Evolutionary conservation across 805 yeast species (phyloP), one percentile per base, ranked within the genome.

Genomic region (Cyberlindnera suaveolens): DNA sequence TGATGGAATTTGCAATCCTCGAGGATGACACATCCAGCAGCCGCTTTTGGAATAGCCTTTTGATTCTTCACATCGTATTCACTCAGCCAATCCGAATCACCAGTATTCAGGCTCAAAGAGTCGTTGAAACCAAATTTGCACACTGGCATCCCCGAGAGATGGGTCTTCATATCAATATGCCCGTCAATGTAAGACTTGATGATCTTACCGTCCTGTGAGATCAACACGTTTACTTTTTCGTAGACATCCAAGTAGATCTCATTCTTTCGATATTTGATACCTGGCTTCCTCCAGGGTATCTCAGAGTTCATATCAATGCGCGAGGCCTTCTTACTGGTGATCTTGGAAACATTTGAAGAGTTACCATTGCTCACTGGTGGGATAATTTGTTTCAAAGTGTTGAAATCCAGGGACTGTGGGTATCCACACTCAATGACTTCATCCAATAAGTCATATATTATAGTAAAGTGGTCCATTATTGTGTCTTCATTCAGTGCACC

Each of bases 1-100:
- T 86, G 91, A 62, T 88, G 96, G 63, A 88, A 84, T 50, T 83
- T 86, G 53, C 85, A 80, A 60, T 88, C 95, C 52, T 83, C 86
- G 10, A 89, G 64, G 0, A 71, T 56, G 5, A 80, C 85, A 31
- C 72, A 64, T 3, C 76, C 75, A 0, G 71, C 68, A 1, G 72
- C 71, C 3, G 75, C 72, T 39, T 60, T 61, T 15, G 69, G 68
- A 15, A 58, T 61, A 37, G 56, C 63, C 36, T 51, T 50, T 43
- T 59, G 53, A 45, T 58, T 64, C 42, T 48, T 61, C 33, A 54
- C 51, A 40, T 59, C 65, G 41, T 53, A 49, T n/a, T 57, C 50
- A 45, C 51, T 49, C 40, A 54, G 43, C 50, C 57, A 62, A 35
- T 49, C 54, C 16, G 51, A 38, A n/a, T 50, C 46, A 20, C 50